Conservation (phyloP, 495 filamentous ascomycete species). For the Terfezia boudieri region DNA sequence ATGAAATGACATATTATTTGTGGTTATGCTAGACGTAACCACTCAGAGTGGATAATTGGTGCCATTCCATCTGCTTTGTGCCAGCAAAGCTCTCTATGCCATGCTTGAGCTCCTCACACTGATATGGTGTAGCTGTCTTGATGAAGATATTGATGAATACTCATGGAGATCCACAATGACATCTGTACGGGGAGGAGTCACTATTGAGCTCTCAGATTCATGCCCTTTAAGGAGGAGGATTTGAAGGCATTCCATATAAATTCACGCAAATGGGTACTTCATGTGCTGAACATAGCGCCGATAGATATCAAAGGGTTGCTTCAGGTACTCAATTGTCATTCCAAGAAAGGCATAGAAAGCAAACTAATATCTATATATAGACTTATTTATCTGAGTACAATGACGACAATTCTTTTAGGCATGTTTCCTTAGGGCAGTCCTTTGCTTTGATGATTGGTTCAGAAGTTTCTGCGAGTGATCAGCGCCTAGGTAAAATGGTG, state of each 20-base stretch:
- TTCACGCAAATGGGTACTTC: slow-evolving; percentile 57
- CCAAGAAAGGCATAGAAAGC: slow-evolving; percentile 9
- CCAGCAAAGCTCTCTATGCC: slow-evolving; percentile 76
- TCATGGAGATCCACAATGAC: slow-evolving; percentile 58
- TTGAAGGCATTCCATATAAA: slow-evolving; percentile 51
- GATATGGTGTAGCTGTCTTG: slow-evolving; percentile 85
- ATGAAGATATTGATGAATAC: slow-evolving; percentile 84
- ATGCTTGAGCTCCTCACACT: slow-evolving; percentile 74
- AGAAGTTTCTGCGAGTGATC: slow-evolving; percentile 67
- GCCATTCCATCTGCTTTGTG: slow-evolving; percentile 78
- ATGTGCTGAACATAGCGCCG: slow-evolving; percentile 63
- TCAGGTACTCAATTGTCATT: slow-evolving; percentile 21
- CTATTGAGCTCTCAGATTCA: slow-evolving; percentile 76
- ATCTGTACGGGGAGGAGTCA: slow-evolving; percentile 49
- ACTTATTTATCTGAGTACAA: slow-evolving; percentile 89
- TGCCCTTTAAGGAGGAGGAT: slow-evolving; percentile 58
- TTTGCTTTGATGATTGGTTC: slow-evolving; percentile 88
- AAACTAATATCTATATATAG: slow-evolving; percentile 1
- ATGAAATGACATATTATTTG: too few species aligned
- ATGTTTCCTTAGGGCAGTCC: slow-evolving; percentile 79
- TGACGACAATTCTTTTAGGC: slow-evolving; percentile 65
- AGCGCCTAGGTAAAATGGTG: slow-evolving; percentile 30
- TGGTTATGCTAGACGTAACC: too few species aligned
- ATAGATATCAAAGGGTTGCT: slow-evolving; percentile 82
- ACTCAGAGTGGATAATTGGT: slow-evolving; percentile 60